phyloP scores from a whole-genome alignment of 345 rosid species.

The Eucalyptus polyanthemos region DNA sequence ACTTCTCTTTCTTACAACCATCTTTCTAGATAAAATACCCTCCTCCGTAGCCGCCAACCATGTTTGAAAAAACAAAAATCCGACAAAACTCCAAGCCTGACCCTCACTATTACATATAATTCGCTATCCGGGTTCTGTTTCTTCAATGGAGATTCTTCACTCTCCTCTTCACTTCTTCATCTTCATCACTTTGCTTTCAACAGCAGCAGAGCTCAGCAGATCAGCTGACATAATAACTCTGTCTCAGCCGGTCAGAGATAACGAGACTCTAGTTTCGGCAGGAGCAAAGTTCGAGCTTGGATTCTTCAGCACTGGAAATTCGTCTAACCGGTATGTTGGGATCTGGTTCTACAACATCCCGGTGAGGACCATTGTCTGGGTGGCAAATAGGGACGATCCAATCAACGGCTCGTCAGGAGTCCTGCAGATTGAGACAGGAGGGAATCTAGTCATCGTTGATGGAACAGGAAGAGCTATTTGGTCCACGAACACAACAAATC shows the following conservation, averaged over 20 bases:
- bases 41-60: not conserved
- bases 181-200: not conserved
- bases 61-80: not conserved
- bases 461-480: not conserved
- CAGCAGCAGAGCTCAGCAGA: not conserved
- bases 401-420: not conserved
- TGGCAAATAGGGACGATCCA: constrained; percentile 31
- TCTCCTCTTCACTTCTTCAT: not conserved
- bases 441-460: not conserved
- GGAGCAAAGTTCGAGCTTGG: constrained; percentile 2
- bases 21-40: not conserved
- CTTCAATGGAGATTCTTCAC: not conserved
- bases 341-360: not conserved
- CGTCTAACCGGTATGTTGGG: not conserved
- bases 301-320: not conserved
- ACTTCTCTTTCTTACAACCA: too few relatives aligned
- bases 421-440: not conserved
- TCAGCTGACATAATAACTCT: not conserved
- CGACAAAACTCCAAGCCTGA: not conserved
- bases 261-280: not conserved
- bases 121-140: not conserved
- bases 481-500: not conserved
- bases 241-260: not conserved
- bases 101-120: not conserved
- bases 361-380: not conserved